phyloP scores from a whole-genome alignment of 441 rosid species.

The Capsella rubella region DNA sequence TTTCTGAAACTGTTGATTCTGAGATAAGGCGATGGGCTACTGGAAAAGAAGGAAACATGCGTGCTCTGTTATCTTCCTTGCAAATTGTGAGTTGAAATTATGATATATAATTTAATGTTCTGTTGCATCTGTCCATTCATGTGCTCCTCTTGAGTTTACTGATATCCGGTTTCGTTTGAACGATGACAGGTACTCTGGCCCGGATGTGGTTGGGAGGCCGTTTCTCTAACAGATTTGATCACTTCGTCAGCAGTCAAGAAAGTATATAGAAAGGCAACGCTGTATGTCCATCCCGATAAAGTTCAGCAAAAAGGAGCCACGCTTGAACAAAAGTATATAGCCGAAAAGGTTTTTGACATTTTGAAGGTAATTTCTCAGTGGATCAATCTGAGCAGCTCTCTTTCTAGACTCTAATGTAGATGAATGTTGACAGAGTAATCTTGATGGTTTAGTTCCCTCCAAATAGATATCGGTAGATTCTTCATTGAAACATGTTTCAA shows the following conservation, averaged over 20 bases:
- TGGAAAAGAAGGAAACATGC: conserved; percentile 95
- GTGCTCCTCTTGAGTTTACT: conserved; percentile 22
- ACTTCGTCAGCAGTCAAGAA: conserved; percentile 83
- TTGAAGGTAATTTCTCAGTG: conserved; percentile 68
- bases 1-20: conserved; percentile 74
- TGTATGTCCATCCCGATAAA: conserved; percentile 93
- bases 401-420: conserved; percentile 2
- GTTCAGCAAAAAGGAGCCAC: conserved; percentile 98
- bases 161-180: conserved; percentile 10
- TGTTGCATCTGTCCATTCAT: background rate
- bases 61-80: conserved; percentile 87
- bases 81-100: conserved; percentile 50
- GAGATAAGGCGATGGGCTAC: conserved; percentile 83
- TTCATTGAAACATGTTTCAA: background rate
- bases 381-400: conserved; percentile 22
- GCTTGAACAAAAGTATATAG: conserved; percentile 83
- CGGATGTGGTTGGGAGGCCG: conserved; percentile 73
- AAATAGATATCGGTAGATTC: background rate
- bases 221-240: conserved; percentile 83
- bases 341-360: conserved; percentile 96
- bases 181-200: conserved; percentile 84
- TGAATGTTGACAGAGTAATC: conserved; percentile 1
- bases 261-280: conserved; percentile 81
- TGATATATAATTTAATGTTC: background rate
- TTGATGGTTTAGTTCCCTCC: background rate